phyloP scores from a whole-genome alignment of 140 eudicot genomes.

The Erigeron philadelphicus region DNA sequence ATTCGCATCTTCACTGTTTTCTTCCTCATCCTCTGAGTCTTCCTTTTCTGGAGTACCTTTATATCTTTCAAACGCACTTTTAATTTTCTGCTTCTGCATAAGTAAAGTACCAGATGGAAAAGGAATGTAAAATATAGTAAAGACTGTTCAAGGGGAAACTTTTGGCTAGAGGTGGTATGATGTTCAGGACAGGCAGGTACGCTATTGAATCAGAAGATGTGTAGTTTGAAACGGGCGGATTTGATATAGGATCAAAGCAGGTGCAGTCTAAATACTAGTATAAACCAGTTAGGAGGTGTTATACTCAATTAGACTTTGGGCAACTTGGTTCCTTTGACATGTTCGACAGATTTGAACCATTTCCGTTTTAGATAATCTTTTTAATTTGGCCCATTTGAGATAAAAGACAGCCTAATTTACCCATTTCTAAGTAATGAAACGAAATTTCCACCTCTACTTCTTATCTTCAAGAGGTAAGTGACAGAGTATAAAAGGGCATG shows the following conservation, averaged over 20 bases:
- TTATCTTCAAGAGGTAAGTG: not conserved
- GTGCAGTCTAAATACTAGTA: too few relatives aligned
- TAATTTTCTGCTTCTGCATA: slow-evolving; percentile 46
- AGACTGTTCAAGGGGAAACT: not conserved
- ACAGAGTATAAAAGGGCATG: not conserved
- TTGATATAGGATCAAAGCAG: too few relatives aligned
- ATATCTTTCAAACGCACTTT: slow-evolving; percentile 29
- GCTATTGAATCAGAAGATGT: too few relatives aligned
- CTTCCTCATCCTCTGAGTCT: slow-evolving; percentile 49
- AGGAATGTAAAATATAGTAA: not conserved
- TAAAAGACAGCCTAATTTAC: not conserved
- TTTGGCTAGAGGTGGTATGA: too few relatives aligned
- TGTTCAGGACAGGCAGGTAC: too few relatives aligned
- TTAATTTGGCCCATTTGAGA: not conserved
- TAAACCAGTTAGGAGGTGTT: too few relatives aligned
- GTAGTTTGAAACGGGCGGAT: too few relatives aligned
- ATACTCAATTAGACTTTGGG: not conserved
- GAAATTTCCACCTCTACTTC: not conserved
- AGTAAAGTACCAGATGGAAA: not conserved
- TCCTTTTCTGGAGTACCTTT: slow-evolving; percentile 38
- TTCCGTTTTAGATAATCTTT: not conserved
- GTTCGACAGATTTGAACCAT: not conserved
- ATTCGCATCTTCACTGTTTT: slow-evolving; percentile 34
- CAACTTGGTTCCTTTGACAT: not conserved
- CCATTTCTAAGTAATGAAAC: not conserved